Conservation (phyloP, 257 asterid genomes). For the Nicotiana tabacum region DNA sequence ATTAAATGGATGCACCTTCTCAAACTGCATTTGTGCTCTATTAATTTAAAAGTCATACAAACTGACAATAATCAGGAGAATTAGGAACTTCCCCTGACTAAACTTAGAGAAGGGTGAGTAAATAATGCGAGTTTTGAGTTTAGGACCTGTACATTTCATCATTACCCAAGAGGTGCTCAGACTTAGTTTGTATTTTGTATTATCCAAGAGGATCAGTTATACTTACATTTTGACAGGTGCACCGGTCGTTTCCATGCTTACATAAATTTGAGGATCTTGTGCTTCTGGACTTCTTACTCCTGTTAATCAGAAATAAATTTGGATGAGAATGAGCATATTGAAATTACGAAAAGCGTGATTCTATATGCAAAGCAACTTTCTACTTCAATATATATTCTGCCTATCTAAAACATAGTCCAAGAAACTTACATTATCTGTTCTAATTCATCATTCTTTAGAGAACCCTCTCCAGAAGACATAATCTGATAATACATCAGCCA, state of each 20-base stretch:
- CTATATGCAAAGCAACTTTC: no score
- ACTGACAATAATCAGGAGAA: neutral
- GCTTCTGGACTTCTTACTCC: slow-evolving; percentile 29
- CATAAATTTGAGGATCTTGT: slow-evolving; percentile 16
- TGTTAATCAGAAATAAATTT: slow-evolving; percentile 15
- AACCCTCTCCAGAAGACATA: slow-evolving; percentile 41
- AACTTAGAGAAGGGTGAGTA: neutral
- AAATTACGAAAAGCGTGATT: neutral
- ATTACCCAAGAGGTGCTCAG: neutral
- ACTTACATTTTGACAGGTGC: slow-evolving; percentile 33
- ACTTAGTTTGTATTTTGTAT: neutral
- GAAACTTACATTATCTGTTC: slow-evolving; percentile 29
- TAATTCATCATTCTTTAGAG: slow-evolving; percentile 12
- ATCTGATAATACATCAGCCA: slow-evolving; percentile 83
- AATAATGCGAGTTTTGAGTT: neutral
- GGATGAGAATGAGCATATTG: neutral
- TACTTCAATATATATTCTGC: neutral
- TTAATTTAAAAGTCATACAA: slow-evolving; percentile 22
- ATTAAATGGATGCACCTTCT: slow-evolving; percentile 22
- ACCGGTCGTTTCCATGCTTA: slow-evolving; percentile 13
- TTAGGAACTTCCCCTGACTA: slow-evolving; percentile 1
- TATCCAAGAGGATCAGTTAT: slow-evolving; percentile 1
- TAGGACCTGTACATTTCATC: no score
- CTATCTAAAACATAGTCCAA: neutral
- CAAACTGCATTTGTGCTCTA: slow-evolving; percentile 25